Percentiles rank a stretch among this genome's conserved stretches.
Evolutionary conservation across 805 yeast species (phyloP).

Genomic region (Trichomonascus vanleenenianus): DNA sequence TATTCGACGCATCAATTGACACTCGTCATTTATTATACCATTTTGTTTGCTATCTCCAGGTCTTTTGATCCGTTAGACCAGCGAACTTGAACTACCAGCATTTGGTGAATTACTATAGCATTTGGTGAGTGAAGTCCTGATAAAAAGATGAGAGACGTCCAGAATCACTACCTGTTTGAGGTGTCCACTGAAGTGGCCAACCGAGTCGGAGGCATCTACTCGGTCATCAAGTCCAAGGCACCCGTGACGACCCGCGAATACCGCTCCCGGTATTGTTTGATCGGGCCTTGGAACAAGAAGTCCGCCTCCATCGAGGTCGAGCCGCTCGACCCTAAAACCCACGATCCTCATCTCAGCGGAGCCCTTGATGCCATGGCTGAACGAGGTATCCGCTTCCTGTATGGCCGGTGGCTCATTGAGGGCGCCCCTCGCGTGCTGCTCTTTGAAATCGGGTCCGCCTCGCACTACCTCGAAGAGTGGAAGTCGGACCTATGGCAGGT

Average conservation of each 20-base stretch:
- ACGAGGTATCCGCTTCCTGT: constrained; percentile 74
- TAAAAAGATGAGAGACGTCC: constrained; percentile 89
- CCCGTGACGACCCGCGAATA: constrained; percentile 95
- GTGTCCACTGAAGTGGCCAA: constrained; percentile 97
- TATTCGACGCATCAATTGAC: too few species aligned
- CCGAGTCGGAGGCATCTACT: constrained; percentile 95
- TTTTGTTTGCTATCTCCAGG: too few species aligned
- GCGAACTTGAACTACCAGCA: too few species aligned
- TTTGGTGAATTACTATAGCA: too few species aligned
- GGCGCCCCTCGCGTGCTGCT: constrained; percentile 92
- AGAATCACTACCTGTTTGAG: constrained; percentile 82
- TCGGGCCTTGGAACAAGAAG: constrained; percentile 78
- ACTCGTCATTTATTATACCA: too few species aligned
- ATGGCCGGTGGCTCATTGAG: constrained; percentile 95
- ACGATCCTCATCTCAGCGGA: constrained; percentile 42
- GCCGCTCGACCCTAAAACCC: constrained; percentile 42
- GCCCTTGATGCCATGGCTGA: constrained; percentile 71
- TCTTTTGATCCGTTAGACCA: too few species aligned
- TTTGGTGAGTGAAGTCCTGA: too few species aligned
- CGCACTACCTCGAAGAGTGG: constrained; percentile 76
- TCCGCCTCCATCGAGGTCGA: constrained; percentile 73
- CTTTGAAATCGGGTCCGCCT: constrained; percentile 77
- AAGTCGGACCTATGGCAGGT: constrained; percentile 84
- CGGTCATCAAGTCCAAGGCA: constrained; percentile 92
- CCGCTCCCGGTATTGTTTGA: constrained; percentile 71